These are phyloP conservation scores for Phytophthora hybrid DNA, from an alignment of 352 stramenopile genomes.

Conservation along the genomic window DNA sequence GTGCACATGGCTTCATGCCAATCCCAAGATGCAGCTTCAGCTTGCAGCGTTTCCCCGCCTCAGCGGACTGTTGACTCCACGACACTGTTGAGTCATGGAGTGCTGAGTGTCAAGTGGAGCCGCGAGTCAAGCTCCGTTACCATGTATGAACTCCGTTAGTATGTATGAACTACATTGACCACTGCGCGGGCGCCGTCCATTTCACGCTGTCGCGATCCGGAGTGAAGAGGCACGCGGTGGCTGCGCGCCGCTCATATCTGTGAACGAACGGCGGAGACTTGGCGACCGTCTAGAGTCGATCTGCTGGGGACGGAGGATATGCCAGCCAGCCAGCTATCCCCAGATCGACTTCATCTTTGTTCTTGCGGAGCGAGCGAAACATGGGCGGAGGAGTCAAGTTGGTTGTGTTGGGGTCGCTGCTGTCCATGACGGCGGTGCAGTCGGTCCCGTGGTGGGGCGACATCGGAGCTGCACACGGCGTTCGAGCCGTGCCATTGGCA, in stretches of 20 bases:
- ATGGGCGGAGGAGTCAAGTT: slow-evolving; percentile 17
- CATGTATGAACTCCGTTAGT: too few species aligned
- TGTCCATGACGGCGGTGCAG: slow-evolving; percentile 14
- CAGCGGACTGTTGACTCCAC: too few species aligned
- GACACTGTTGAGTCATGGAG: too few species aligned
- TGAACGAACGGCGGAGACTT: slow-evolving; percentile 21
- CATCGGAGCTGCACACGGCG: slow-evolving; percentile 34
- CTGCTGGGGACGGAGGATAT: not conserved
- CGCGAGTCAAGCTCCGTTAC: too few species aligned
- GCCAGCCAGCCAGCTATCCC: not conserved
- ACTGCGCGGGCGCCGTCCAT: not conserved
- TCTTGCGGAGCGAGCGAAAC: slow-evolving; percentile 1
- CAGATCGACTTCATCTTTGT: not conserved
- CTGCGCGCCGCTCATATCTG: slow-evolving; percentile 2
- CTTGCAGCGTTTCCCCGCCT: too few species aligned
- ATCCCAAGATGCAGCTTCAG: too few species aligned
- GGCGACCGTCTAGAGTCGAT: slow-evolving; percentile 16
- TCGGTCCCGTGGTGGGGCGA: slow-evolving; percentile 30
- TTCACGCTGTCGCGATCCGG: not conserved
- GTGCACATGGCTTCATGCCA: too few species aligned
- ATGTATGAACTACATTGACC: too few species aligned
- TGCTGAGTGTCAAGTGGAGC: too few species aligned
- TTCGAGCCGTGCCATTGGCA: slow-evolving; percentile 11
- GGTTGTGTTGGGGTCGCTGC: slow-evolving; percentile 7
- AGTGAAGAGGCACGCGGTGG: slow-evolving; percentile 8